Base-by-base conservation (phyloP, 164 flowering plant genomes). In the Paratinospora sagittata region DNA sequence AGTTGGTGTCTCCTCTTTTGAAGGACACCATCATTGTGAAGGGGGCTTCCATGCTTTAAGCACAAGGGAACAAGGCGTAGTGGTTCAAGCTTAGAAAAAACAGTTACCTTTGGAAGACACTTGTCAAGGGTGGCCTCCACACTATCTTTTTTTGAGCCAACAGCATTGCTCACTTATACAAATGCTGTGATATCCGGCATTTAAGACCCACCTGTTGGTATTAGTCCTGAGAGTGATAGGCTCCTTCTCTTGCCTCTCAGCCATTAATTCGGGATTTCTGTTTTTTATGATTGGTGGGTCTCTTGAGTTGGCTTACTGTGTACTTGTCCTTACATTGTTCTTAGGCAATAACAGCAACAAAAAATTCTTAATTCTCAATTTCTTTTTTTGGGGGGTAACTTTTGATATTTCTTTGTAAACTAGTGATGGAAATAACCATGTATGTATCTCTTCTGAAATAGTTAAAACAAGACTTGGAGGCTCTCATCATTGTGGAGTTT, bases 271-370 rank as follows among this genome's bases (percentile, higher is more conserved):
- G 23, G 0, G 21, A 55, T n/a, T 55, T 55, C 61, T 55, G 61
- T 37, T 73, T 68, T 77, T 75, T 67, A 71, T 79, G 74, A 63
- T 70, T 71, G 77, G 80, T 74, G 79, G 82, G 80, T 75, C 81
- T 16, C 61, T 55, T 55, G 61, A 23, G 61, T 6, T 8, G 60
- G 19, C 60, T n/a, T 16, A 19, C 21, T n/a, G 21, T 6, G 60
- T 52, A 17, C 61, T 55, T 55, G 61, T 55, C 61, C 61, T 55
- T 55, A 19, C 61, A 30, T 30, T 30, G 34, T 30, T 30, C 34
- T 30, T 30, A 30, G 34, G 34, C 4, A 30, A 30, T n/a, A n/a
- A n/a, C n/a, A n/a, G n/a, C 34, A 30, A 30, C 34, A n/a, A 55
- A 43, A 30, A 43, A 43, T 43, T 14, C 47, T 43, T 12, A 43